These are phyloP conservation scores for Erodium trifolium DNA, from an alignment of 441 rosid genomes.

Conservation along the genomic window DNA sequence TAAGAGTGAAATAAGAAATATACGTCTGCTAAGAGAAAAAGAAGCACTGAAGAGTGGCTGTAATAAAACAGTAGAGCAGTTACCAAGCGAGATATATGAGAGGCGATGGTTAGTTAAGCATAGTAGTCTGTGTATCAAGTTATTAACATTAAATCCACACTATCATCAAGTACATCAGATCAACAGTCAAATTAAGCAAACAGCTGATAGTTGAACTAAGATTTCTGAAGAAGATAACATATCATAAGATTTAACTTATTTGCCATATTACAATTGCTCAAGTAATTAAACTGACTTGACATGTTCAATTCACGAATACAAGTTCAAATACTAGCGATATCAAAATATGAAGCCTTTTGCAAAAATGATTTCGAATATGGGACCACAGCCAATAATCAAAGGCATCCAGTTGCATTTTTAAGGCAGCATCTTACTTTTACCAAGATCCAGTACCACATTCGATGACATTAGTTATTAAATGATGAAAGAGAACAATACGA, in stretches of 20 bases:
- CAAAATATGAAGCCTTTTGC: neutral
- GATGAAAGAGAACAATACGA: neutral
- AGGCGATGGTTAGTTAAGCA: no score
- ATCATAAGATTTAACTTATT: neutral
- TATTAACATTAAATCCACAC: neutral
- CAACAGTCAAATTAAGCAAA: neutral
- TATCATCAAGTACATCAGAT: neutral
- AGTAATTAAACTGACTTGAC: neutral
- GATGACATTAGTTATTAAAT: neutral
- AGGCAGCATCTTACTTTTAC: neutral
- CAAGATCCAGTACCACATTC: neutral
- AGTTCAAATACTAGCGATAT: neutral
- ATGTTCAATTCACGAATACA: neutral
- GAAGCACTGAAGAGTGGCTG: no score
- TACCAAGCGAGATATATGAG: no score
- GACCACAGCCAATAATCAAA: neutral
- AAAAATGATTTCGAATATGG: neutral
- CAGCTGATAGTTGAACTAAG: neutral
- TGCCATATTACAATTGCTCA: neutral
- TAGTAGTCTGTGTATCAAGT: no score
- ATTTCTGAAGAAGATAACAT: slow-evolving; percentile 5
- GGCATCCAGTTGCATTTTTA: neutral
- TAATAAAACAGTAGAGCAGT: no score
- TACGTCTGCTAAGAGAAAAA: no score
- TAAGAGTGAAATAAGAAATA: no score